phyloP scores from a whole-genome alignment of 306 rosid genomes.

The Potentilla sterilis region DNA sequence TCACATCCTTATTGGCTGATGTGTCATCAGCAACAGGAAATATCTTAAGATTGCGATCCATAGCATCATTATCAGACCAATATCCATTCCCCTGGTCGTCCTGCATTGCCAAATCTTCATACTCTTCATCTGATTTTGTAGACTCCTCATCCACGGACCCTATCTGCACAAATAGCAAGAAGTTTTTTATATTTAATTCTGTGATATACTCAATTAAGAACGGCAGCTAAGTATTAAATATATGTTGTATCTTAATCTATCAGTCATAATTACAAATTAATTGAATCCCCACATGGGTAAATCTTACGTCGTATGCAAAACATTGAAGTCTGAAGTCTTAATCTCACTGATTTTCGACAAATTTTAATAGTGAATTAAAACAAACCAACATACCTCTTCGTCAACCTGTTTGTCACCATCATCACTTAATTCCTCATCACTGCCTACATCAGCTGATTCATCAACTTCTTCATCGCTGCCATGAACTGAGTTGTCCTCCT shows the following conservation, averaged over 20 bases:
- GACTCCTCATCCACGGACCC: slow-evolving; percentile 98
- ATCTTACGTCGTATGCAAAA: neutral
- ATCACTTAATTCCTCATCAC: slow-evolving; percentile 87
- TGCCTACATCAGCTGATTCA: slow-evolving; percentile 65
- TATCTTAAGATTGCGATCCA: slow-evolving; percentile 33
- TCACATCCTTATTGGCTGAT: slow-evolving; percentile 30
- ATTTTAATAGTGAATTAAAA: neutral
- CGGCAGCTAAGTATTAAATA: neutral
- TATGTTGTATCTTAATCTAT: neutral
- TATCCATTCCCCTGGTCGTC: slow-evolving; percentile 54
- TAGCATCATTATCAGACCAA: slow-evolving; percentile 51
- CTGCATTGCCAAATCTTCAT: slow-evolving; percentile 88
- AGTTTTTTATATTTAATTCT: neutral
- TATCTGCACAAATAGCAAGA: slow-evolving; percentile 37
- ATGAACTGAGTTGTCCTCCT: slow-evolving; percentile 76
- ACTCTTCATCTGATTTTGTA: slow-evolving; percentile 91
- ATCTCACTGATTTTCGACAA: neutral
- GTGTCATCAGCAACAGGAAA: slow-evolving; percentile 25
- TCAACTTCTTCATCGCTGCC: slow-evolving; percentile 97
- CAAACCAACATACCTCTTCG: slow-evolving; percentile 63
- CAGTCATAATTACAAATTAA: neutral
- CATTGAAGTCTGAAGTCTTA: neutral
- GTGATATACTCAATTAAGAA: neutral
- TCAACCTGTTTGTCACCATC: slow-evolving; percentile 42
- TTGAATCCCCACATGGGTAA: neutral